Evolutionary conservation across 2,329 filamentous ascomycete species (phyloP).

Genomic region (Phoma sp.): DNA sequence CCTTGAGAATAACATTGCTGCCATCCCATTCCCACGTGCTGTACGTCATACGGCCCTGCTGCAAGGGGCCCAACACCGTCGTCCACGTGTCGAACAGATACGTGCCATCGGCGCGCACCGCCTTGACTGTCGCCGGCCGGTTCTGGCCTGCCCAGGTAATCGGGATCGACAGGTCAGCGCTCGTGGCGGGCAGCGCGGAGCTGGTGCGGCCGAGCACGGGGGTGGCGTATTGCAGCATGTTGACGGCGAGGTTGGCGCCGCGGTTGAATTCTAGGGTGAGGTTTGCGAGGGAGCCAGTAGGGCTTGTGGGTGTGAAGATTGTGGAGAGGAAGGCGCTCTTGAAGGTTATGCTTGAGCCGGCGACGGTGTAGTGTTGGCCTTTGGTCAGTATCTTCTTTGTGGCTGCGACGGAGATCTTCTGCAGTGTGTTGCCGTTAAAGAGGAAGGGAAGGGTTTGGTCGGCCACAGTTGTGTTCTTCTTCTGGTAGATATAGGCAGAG

Average conservation of each 20-base stretch:
- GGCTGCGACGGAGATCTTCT: conserved; percentile 41
- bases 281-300: conserved; percentile 57
- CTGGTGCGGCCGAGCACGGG: conserved; percentile 46
- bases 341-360: conserved; percentile 55
- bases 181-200: conserved; percentile 28
- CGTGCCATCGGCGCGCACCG: conserved; percentile 55
- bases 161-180: conserved; percentile 56
- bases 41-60: conserved; percentile 57
- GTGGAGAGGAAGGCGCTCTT: conserved; percentile 55
- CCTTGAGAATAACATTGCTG: conserved; percentile 55
- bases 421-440: conserved; percentile 63
- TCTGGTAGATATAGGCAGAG: conserved; percentile 64
- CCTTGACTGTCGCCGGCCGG: conserved; percentile 60
- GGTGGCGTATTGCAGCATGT: conserved; percentile 61
- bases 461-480: conserved; percentile 52
- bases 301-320: conserved; percentile 51
- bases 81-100: conserved; percentile 66
- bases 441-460: conserved; percentile 57
- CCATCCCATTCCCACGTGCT: conserved; percentile 59
- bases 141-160: conserved; percentile 60
- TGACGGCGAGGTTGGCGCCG: conserved; percentile 56
- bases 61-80: conserved; percentile 58
- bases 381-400: conserved; percentile 46
- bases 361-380: conserved; percentile 57
- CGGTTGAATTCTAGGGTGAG: conserved; percentile 61